Evolutionary conservation across 305 asterid genomes (phyloP).

Genomic region (Fraxinus latifolia): DNA sequence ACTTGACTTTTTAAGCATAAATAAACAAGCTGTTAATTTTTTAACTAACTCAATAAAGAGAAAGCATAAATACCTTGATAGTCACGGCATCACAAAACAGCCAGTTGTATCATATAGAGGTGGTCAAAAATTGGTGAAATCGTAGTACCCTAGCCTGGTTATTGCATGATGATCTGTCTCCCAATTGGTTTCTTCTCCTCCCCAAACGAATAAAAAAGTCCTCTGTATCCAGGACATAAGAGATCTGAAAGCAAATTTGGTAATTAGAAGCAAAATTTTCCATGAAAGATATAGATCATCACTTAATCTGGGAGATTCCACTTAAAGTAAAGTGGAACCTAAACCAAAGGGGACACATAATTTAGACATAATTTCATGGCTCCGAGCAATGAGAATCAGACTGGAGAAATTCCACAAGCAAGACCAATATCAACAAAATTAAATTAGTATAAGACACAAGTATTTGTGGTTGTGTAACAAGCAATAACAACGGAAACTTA

Average conservation of each 20-base stretch:
- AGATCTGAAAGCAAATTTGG: constrained; percentile 32
- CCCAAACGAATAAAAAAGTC: constrained; percentile 43
- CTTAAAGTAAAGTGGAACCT: not conserved
- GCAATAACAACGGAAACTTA: not conserved
- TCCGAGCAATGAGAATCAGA: not conserved
- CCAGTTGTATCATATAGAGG: constrained; percentile 16
- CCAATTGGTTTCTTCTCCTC: constrained; percentile 21
- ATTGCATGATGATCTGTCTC: constrained; percentile 24
- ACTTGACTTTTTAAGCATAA: constrained; percentile 53
- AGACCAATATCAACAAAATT: not conserved
- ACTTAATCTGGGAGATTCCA: not conserved
- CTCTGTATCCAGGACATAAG: constrained; percentile 47
- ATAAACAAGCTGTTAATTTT: constrained; percentile 22
- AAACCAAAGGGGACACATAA: not conserved
- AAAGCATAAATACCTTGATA: not conserved
- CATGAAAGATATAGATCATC: not conserved
- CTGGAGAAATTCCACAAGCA: not conserved
- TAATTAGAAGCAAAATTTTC: not conserved
- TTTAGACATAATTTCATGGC: not conserved
- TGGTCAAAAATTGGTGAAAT: constrained; percentile 32
- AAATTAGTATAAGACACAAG: not conserved
- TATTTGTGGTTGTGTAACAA: not conserved
- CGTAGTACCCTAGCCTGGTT: constrained; percentile 30
- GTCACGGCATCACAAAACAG: constrained; percentile 8
- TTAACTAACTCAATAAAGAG: not conserved